These are phyloP conservation scores for Penicillium verrucosum DNA, from an alignment of 2,329 filamentous ascomycete species.

Conservation along the genomic window DNA sequence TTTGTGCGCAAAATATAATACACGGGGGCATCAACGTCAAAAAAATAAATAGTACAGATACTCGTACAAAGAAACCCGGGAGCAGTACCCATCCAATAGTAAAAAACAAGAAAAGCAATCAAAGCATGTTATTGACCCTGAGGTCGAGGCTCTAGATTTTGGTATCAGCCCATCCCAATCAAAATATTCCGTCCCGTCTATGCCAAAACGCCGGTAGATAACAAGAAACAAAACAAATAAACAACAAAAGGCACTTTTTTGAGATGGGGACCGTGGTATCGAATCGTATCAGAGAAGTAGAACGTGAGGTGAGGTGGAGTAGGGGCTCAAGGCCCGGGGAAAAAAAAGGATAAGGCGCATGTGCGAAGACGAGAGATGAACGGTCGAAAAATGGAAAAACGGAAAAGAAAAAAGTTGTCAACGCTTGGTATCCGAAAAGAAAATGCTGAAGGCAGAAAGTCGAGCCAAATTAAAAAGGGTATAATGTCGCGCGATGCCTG, in stretches of 20 bases:
- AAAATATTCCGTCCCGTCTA: slow-evolving; percentile 38
- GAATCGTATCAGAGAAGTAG: slow-evolving; percentile 12
- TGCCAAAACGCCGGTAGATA: slow-evolving; percentile 35
- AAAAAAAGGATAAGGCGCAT: slow-evolving; percentile 10
- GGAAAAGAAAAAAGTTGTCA: slow-evolving; percentile 11
- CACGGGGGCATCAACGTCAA: slow-evolving; percentile 20
- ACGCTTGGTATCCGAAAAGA: slow-evolving; percentile 27
- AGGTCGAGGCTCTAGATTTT: slow-evolving; percentile 39
- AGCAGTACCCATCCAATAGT: slow-evolving; percentile 10
- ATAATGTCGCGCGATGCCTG: slow-evolving; percentile 26
- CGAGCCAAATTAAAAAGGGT: slow-evolving; percentile 28
- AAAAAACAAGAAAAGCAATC: slow-evolving; percentile 19
- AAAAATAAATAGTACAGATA: slow-evolving; percentile 14
- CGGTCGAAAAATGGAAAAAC: slow-evolving; percentile 4
- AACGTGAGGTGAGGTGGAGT: slow-evolving; percentile 5
- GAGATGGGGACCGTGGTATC: slow-evolving; percentile 12
- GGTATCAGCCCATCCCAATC: slow-evolving; percentile 41
- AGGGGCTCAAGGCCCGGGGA: slow-evolving; percentile 8
- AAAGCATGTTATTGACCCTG: slow-evolving; percentile 33
- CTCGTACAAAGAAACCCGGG: slow-evolving; percentile 12
- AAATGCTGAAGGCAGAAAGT: slow-evolving; percentile 20
- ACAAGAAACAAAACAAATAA: slow-evolving; percentile 17
- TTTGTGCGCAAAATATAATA: slow-evolving; percentile 8
- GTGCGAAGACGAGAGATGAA: slow-evolving; percentile 12
- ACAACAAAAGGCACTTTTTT: slow-evolving; percentile 26